phyloP scores from a whole-genome alignment of 805 yeast genomes.

The Komagataella ulmi region DNA sequence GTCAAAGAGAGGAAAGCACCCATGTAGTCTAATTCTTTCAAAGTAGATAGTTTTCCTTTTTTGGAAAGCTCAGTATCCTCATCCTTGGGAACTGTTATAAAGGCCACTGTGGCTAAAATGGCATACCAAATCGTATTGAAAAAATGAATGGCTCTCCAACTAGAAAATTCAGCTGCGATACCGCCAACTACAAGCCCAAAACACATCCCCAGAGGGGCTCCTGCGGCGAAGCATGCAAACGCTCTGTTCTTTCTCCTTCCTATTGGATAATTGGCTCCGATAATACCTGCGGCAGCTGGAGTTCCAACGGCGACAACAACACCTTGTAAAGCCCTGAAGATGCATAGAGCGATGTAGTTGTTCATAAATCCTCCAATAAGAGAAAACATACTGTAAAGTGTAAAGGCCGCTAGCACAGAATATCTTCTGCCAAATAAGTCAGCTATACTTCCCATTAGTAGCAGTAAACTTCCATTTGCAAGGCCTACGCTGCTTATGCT shows the following conservation, averaged over 20 bases:
- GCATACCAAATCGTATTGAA: slow-evolving; percentile 23
- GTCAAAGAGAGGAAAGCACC: slow-evolving; percentile 27
- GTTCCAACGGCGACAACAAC: slow-evolving; percentile 20
- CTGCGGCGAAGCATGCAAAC: slow-evolving; percentile 22
- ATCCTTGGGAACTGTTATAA: slow-evolving; percentile 20
- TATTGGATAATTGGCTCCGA: slow-evolving; percentile 20
- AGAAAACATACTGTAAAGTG: slow-evolving; percentile 11
- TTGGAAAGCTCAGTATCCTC: slow-evolving; percentile 12
- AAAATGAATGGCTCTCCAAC: slow-evolving; percentile 24
- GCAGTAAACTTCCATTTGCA: slow-evolving; percentile 21
- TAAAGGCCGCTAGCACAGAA: slow-evolving; percentile 7
- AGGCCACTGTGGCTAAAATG: slow-evolving; percentile 9
- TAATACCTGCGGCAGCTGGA: slow-evolving; percentile 28
- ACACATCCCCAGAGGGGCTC: slow-evolving; percentile 28
- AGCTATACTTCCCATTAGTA: slow-evolving; percentile 23
- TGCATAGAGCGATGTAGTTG: slow-evolving; percentile 17
- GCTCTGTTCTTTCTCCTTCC: slow-evolving; percentile 21
- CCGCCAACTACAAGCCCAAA: slow-evolving; percentile 26
- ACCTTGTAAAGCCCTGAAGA: slow-evolving; percentile 26
- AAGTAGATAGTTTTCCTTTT: neutral
- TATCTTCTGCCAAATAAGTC: slow-evolving; percentile 24
- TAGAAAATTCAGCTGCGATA: slow-evolving; percentile 17
- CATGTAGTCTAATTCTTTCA: slow-evolving; percentile 19
- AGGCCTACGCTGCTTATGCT: slow-evolving; percentile 20
- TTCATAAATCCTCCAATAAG: slow-evolving; percentile 19